Conservation (phyloP, 2,329 filamentous ascomycete species). For the Pestalotiopsis sp. region DNA sequence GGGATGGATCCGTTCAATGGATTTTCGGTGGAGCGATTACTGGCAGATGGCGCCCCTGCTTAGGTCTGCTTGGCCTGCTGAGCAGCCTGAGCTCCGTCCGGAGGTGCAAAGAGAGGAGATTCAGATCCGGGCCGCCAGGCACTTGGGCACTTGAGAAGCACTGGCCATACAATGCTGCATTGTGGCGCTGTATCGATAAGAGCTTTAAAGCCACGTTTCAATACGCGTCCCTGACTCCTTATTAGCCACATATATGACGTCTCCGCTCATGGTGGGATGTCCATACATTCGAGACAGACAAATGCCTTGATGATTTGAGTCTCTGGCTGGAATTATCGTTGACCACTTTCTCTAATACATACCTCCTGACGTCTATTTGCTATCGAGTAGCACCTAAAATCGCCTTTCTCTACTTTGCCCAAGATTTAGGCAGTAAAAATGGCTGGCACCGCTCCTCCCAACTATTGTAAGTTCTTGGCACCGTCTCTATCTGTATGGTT, state of each 20-base stretch:
- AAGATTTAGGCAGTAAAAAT: constrained; percentile 35
- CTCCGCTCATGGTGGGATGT: background rate
- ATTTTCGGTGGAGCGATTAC: background rate
- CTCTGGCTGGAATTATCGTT: background rate
- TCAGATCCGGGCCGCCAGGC: background rate
- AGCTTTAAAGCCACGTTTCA: constrained; percentile 3
- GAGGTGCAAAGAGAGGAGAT: background rate
- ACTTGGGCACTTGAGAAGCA: background rate
- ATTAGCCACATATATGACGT: constrained; percentile 11
- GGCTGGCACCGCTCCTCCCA: constrained; percentile 46
- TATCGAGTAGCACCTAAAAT: background rate
- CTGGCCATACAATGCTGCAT: background rate
- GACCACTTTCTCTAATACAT: background rate
- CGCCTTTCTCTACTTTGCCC: background rate
- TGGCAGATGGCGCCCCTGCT: background rate
- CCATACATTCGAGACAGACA: background rate
- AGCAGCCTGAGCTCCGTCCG: background rate
- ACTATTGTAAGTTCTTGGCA: constrained; percentile 55
- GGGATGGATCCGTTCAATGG: background rate
- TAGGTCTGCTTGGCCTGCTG: background rate
- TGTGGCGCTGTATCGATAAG: constrained; percentile 12
- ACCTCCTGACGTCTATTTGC: background rate
- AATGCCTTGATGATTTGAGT: background rate
- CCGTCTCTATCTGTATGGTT: constrained; percentile 11
- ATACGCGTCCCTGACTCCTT: background rate